These are phyloP conservation scores for Neofusicoccum cordaticola DNA, from an alignment of 2,329 filamentous ascomycete genomes.

Conservation along the genomic window DNA sequence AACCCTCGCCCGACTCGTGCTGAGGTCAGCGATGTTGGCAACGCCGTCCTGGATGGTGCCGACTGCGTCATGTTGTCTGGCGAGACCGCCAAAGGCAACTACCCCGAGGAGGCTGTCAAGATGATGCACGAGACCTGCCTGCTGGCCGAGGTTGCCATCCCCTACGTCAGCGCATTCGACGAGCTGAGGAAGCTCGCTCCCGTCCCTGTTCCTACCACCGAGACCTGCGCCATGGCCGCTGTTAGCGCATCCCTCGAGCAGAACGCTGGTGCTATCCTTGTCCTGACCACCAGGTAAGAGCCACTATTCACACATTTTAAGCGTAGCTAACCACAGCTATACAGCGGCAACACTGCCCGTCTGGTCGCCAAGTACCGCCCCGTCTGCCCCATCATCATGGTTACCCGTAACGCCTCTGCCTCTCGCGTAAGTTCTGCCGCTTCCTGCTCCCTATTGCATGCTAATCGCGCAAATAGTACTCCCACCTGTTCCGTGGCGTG, in stretches of 20 bases:
- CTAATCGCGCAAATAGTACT: constrained; percentile 55
- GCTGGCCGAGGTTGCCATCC: constrained; percentile 94
- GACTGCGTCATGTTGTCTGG: constrained; percentile 99
- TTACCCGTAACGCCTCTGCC: constrained; percentile 80
- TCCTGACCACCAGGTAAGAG: constrained; percentile 79
- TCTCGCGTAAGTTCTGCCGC: constrained; percentile 58
- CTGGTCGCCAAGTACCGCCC: constrained; percentile 98
- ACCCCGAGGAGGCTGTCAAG: constrained; percentile 84
- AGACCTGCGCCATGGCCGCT: constrained; percentile 96
- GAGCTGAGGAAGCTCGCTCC: constrained; percentile 82
- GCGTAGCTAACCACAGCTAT: constrained; percentile 22
- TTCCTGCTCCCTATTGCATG: neutral
- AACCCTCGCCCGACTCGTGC: constrained; percentile 97
- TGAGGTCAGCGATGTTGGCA: constrained; percentile 97
- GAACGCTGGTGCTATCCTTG: constrained; percentile 92
- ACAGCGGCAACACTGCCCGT: constrained; percentile 83
- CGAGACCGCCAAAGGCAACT: constrained; percentile 96
- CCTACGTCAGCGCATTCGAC: constrained; percentile 94
- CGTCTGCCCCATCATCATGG: constrained; percentile 99
- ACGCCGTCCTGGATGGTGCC: constrained; percentile 93
- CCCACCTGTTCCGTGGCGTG: constrained; percentile 93
- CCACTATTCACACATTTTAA: constrained; percentile 4
- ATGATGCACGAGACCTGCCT: constrained; percentile 99
- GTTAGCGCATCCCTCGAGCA: constrained; percentile 94
- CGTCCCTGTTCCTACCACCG: constrained; percentile 80